A percentile compares a stretch with the other conserved stretches of the same genome.
Evolutionary conservation across 192 early-diverging fungal species (phyloP).

Genomic region (Coemansia sp.): DNA sequence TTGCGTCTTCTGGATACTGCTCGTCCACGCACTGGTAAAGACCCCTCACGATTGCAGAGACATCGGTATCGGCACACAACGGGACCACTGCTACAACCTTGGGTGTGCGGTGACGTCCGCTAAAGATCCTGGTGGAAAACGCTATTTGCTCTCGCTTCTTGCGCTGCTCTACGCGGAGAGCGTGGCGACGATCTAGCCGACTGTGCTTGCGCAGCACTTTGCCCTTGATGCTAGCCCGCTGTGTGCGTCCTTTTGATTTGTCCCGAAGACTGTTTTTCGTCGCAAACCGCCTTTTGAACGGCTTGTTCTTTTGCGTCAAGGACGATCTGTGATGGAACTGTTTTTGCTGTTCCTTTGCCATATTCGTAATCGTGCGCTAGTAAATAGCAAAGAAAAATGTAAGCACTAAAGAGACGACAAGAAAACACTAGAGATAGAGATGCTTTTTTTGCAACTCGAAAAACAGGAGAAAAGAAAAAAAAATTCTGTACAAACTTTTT

Average conservation of each 20-base stretch:
- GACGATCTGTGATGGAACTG: slow-evolving; percentile 70
- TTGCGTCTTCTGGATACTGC: slow-evolving; percentile 40
- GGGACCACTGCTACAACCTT: slow-evolving; percentile 90
- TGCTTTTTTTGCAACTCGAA: background rate
- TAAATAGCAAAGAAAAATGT: too few species aligned
- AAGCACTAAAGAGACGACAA: background rate
- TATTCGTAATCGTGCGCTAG: background rate
- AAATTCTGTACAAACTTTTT: slow-evolving; percentile 5
- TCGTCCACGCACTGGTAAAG: slow-evolving; percentile 58
- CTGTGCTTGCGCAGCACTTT: slow-evolving; percentile 56
- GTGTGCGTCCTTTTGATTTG: slow-evolving; percentile 79
- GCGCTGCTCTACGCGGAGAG: slow-evolving; percentile 74
- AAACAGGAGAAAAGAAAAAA: background rate
- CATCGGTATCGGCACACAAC: slow-evolving; percentile 77
- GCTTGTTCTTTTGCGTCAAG: slow-evolving; percentile 92
- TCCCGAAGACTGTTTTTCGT: slow-evolving; percentile 79
- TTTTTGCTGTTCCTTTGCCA: slow-evolving; percentile 35
- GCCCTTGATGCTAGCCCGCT: slow-evolving; percentile 62
- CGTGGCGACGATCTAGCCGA: slow-evolving; percentile 80
- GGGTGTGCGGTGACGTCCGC: slow-evolving; percentile 76
- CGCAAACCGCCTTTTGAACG: slow-evolving; percentile 92
- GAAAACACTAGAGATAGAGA: background rate
- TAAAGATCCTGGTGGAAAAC: slow-evolving; percentile 76
- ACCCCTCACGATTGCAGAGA: slow-evolving; percentile 46
- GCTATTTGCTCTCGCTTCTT: slow-evolving; percentile 77